phyloP scores from a whole-genome alignment of 2,329 filamentous ascomycete species.

The Fusarium falciforme region DNA sequence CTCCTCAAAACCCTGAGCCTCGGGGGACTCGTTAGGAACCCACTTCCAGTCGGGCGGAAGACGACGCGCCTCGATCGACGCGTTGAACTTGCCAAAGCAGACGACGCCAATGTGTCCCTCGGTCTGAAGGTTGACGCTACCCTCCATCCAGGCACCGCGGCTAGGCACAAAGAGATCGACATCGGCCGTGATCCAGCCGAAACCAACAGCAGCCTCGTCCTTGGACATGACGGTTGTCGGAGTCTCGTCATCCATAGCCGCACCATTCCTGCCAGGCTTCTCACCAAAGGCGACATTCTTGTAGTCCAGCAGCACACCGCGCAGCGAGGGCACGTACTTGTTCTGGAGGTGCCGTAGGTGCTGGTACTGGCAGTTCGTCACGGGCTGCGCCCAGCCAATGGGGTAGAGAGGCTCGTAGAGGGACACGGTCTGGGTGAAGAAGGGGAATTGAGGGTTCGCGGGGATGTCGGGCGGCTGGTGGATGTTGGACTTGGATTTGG shows the following conservation, averaged over 20 bases:
- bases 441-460: slow-evolving; percentile 69
- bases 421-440: slow-evolving; percentile 82
- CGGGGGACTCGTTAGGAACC: slow-evolving; percentile 67
- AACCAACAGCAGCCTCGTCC: slow-evolving; percentile 88
- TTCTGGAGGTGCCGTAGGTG: slow-evolving; percentile 81
- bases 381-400: slow-evolving; percentile 74
- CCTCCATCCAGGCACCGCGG: slow-evolving; percentile 80
- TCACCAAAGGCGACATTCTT: slow-evolving; percentile 75
- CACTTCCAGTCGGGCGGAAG: slow-evolving; percentile 86
- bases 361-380: slow-evolving; percentile 78
- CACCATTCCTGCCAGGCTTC: slow-evolving; percentile 61
- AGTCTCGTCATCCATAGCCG: slow-evolving; percentile 61
- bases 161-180: slow-evolving; percentile 85
- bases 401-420: slow-evolving; percentile 83
- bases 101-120: slow-evolving; percentile 90
- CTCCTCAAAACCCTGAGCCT: slow-evolving; percentile 56
- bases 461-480: slow-evolving; percentile 54
- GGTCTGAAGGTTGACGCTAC: slow-evolving; percentile 85
- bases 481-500: slow-evolving; percentile 46
- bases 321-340: slow-evolving; percentile 78
- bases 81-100: slow-evolving; percentile 92
- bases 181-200: slow-evolving; percentile 88
- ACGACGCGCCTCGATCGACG: slow-evolving; percentile 81
- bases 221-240: slow-evolving; percentile 63
- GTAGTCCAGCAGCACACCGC: slow-evolving; percentile 81